These are phyloP conservation scores for Pestalotiopsis sp. DNA, from an alignment of 2,329 filamentous ascomycete genomes.

Conservation along the genomic window DNA sequence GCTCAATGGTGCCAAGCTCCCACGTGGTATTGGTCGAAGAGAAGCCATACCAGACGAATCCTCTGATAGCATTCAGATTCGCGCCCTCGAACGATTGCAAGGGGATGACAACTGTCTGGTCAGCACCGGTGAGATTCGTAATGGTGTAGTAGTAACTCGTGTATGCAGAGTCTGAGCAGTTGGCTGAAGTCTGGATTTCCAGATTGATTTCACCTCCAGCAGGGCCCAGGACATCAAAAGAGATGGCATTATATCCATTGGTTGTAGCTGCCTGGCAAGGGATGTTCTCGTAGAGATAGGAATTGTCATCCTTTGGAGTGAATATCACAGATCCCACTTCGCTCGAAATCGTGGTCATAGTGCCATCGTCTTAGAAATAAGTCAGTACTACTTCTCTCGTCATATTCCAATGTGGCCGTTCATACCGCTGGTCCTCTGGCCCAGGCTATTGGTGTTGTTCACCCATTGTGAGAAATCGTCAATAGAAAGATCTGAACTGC, in stretches of 20 bases:
- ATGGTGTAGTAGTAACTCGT: conserved; percentile 46
- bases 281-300: conserved; percentile 59
- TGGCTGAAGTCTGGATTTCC: conserved; percentile 50
- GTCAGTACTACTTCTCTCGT: background rate
- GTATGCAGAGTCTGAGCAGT: conserved; percentile 42
- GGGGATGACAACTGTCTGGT: conserved; percentile 53
- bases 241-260: conserved; percentile 49
- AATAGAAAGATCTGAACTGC: conserved; percentile 14
- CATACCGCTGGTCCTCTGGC: conserved; percentile 39
- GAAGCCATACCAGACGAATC: conserved; percentile 40
- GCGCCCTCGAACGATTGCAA: conserved; percentile 51
- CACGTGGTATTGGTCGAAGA: conserved; percentile 41
- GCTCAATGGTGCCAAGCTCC: conserved; percentile 50
- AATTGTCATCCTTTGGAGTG: conserved; percentile 42
- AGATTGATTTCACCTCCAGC: conserved; percentile 40
- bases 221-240: conserved; percentile 49
- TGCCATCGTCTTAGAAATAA: conserved; percentile 46
- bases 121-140: conserved; percentile 49
- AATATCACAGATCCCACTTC: conserved; percentile 49
- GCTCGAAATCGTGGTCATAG: conserved; percentile 44
- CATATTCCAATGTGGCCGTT: background rate
- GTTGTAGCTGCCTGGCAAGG: conserved; percentile 46
- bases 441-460: conserved; percentile 34
- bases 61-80: conserved; percentile 50
- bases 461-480: conserved; percentile 23